Conservation (phyloP, 768 basidiomycete species). For the Trametes cingulata region DNA sequence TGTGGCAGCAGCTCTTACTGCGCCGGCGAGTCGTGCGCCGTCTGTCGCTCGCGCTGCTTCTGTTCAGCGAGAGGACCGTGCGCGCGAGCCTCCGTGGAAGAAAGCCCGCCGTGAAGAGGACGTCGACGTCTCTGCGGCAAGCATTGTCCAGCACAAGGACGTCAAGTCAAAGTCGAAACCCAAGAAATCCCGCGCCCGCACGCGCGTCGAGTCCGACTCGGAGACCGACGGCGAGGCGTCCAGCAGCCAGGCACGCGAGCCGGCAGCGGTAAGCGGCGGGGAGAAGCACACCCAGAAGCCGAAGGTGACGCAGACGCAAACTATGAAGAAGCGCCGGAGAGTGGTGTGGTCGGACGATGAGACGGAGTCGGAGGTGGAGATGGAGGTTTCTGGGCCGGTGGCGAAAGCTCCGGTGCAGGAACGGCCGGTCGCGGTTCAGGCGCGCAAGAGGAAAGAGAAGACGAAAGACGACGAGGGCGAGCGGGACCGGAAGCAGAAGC, state of each 20-base stretch:
- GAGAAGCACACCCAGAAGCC: not conserved
- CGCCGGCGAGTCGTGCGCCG: not conserved
- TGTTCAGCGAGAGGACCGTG: not conserved
- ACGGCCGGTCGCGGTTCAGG: too few species aligned
- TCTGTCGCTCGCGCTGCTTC: not conserved
- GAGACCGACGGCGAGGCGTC: not conserved
- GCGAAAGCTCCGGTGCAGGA: too few species aligned
- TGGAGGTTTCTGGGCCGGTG: not conserved
- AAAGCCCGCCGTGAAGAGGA: not conserved
- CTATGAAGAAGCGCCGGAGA: conserved; percentile 12
- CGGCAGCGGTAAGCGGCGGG: too few species aligned
- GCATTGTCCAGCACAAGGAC: too few species aligned
- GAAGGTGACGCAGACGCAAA: not conserved
- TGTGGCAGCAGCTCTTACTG: not conserved
- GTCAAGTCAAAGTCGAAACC: not conserved
- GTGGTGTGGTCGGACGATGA: conserved; percentile 23
- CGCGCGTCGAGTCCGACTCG: not conserved
- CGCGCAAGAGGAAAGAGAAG: not conserved
- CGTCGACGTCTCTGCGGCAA: not conserved
- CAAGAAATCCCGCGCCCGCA: not conserved
- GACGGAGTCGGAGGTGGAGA: conserved; percentile 13
- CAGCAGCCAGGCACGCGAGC: not conserved
- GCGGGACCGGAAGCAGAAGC: not conserved
- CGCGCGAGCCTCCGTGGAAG: conserved; percentile 6
- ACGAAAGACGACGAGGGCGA: not conserved